Evolutionary conservation across 805 yeast genomes (phyloP), one percentile per base, ranked within the genome.

Genomic region (Candida arabinofermentans): DNA sequence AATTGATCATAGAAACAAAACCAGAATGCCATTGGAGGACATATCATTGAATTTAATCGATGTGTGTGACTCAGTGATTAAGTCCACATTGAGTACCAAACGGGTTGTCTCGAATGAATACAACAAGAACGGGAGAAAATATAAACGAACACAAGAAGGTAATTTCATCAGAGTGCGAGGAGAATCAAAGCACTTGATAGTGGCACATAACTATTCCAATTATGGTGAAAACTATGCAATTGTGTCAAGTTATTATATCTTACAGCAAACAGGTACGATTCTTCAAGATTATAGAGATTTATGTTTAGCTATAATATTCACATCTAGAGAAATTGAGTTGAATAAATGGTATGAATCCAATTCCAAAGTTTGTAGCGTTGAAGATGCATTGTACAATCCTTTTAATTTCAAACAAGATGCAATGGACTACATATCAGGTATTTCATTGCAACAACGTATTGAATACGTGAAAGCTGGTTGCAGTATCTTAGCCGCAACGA

Each of bases 301-400:
- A 24, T 74, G 79, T 46, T 60, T 73, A 17, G 54, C 70, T 8
- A 70, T 76, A 7, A 60, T 76, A 8, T 77, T 77, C 19, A 70
- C 72, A 1, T 77, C 82, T 7, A 55, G 72, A 36, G 70, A 70
- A 40, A 61, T 76, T 32, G 82, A 76, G 49, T 44, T 57, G 21
- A 69, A 74, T 41, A 58, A 58, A 40, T 76, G 81, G 82, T 72
- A 66, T 43, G 77, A 73, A 46, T 62, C 64, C 32, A 73, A 67
- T 43, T 67, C 68, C 41, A 66, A 70, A 32, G 71, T 75, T 10
- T 61, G 68, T 10, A 57, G 63, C 31, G 47, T 62, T 46, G 61
- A 59, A 12, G 60, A 62, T 24, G 57, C 71, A 27, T 57, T 56
- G 16, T 63, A 62, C 40, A 58, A 67, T 34, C 69, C 70, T 1